Evolutionary conservation across 169 alveolate species (phyloP).

Genomic region (Amoebophrya sp.): DNA sequence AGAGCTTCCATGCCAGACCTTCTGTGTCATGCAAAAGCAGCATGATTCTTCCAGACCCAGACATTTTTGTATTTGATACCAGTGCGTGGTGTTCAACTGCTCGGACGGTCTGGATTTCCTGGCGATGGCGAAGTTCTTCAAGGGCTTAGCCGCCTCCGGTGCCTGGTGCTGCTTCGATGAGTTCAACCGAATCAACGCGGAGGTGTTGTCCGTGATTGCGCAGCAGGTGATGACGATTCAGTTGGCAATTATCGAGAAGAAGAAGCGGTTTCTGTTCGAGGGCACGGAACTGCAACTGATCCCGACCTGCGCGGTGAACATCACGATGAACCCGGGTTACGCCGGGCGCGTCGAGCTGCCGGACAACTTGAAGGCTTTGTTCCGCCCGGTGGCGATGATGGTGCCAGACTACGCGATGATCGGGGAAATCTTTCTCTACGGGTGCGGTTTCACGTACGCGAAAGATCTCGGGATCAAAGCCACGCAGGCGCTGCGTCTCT

Average conservation of each 20-base stretch:
- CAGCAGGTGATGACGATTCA: slow-evolving; percentile 50
- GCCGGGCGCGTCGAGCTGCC: slow-evolving; percentile 49
- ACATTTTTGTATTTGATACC: no score
- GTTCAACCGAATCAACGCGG: slow-evolving; percentile 78
- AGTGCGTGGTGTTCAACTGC: slow-evolving; percentile 88
- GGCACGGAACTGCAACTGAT: slow-evolving; percentile 43
- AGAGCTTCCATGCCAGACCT: no score
- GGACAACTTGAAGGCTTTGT: slow-evolving; percentile 46
- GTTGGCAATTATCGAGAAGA: slow-evolving; percentile 41
- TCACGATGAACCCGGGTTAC: slow-evolving; percentile 50
- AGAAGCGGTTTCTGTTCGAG: slow-evolving; percentile 47
- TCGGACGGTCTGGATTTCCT: slow-evolving; percentile 85
- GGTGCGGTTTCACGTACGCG: slow-evolving; percentile 87
- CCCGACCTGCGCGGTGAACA: slow-evolving; percentile 50
- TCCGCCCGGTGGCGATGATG: slow-evolving; percentile 51
- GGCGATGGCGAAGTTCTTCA: slow-evolving; percentile 88
- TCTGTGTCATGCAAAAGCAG: no score
- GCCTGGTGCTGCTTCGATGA: slow-evolving; percentile 95
- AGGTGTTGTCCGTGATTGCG: slow-evolving; percentile 46
- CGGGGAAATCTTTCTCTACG: slow-evolving; percentile 87
- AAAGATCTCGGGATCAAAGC: slow-evolving; percentile 65
- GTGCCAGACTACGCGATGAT: slow-evolving; percentile 84
- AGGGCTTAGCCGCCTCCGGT: slow-evolving; percentile 88
- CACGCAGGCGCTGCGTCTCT: slow-evolving; percentile 55
- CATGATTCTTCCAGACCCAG: no score